Evolutionary conservation across 1,139 yeast genomes (phyloP), one percentile per base, ranked within the genome.

Genomic region (Petasospora rhodanensis): DNA sequence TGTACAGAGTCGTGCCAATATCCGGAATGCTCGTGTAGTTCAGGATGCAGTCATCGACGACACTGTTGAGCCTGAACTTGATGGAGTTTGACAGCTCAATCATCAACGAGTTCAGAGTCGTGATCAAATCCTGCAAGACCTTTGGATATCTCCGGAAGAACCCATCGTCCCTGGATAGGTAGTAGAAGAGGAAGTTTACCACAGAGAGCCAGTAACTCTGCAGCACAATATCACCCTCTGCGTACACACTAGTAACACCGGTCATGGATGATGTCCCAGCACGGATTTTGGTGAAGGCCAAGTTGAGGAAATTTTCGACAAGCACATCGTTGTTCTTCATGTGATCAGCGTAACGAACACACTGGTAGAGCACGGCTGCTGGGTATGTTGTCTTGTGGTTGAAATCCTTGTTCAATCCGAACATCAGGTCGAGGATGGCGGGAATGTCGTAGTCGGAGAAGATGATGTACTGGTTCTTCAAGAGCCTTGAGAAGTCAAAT

Each of bases 181-280:
- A 81, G 51, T 76, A 81, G 51, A 77, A 81, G 35, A 82, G 56
- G 47, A 77, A 79, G 43, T 80, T 82, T 26, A 79, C 52, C 10
- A 76, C 76, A 5, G 86, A 72, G 24, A 82, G 65, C 89, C 91
- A 81, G 51, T 80, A 81, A 42, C 89, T 78, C 37, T 79, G 68
- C 22, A 70, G 56, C 8, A 81, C 84, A 36, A 82, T 78, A 52
- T 82, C 89, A 15, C 83, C 80, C 7, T 73, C 73, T n/a, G 38
- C 43, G 22, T 57, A 45, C 56, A 68, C 62, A 42, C 68, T 71
- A 40, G 73, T 68, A 5, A 73, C 75, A 1, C 83, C 84, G 9
- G 79, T 71, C 41, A 71, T 73, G 5, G 46, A 38, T 0, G 51
- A 35, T 3, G 49, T 41, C 2, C 73, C 71, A 2, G 81, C 60